Base-by-base conservation (phyloP, 2,329 filamentous ascomycete genomes). In the Nothophoma quercina region DNA sequence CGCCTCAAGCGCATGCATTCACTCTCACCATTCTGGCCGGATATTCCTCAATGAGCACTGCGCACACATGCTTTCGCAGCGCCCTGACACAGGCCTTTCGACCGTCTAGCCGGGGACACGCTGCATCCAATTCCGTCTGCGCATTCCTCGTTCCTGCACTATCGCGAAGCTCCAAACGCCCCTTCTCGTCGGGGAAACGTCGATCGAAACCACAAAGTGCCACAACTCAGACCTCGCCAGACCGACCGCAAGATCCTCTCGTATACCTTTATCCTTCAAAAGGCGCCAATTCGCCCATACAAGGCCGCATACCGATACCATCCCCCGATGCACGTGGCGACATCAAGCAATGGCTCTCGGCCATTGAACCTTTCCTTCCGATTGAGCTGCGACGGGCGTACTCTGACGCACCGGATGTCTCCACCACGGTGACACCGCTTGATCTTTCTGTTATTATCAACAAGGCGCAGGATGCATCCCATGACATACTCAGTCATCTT, bases 401-500 rank as follows among this genome's bases (percentile, higher is more conserved):
- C 5, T 34, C 48, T 2, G 39, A 45, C 13, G 19, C 53, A 2
- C 23, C 45, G 7, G 60, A 66, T 12, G 41, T 50, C 15, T 53
- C 60, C 15, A 38, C 51, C 8, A 53, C 51, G 26, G 59, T 66
- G 29, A 66, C 68, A 7, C 38, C 70, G 7, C 25, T 66, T 4
- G 69, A 72, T 45, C 49, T 73, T n/a, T 60, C 68, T 0, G 43
- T 57, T 5, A 18, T 70, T 5, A 32, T 73, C 47, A 61, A 64
- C 29, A 63, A 55, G 5, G 64, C 69, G 5, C 68, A 71, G 39
- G 56, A 64, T 36, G 58, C 63, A n/a, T 59, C 61, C 2, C 48
- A 75, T 7, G 76, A 80, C 51, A 55, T 80, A 7, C 63, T 81
- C 15, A 65, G 61, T 43, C 57, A 78, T 46, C 54, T 81, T 2